Percentiles rank a stretch among this genome's conserved stretches.
Conservation (phyloP, 257 asterid genomes). For the Ilex asprella region DNA sequence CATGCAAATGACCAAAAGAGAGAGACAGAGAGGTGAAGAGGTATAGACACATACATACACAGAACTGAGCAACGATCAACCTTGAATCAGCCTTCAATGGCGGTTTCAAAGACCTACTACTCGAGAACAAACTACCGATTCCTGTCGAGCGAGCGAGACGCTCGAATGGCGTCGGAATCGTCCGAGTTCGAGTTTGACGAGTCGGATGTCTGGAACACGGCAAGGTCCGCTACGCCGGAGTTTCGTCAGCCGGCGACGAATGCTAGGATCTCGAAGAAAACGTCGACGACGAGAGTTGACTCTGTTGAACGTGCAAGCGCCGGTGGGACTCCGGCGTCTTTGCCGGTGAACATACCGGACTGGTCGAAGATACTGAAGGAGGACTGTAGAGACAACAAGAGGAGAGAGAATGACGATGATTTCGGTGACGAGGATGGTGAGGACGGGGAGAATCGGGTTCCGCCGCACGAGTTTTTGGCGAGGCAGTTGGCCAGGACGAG, state of each 20-base stretch:
- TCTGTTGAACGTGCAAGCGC: constrained; percentile 3
- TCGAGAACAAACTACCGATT: constrained; percentile 51
- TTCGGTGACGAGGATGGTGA: constrained; percentile 31
- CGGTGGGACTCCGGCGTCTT: constrained; percentile 41
- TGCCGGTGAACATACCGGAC: constrained; percentile 95
- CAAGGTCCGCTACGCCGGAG: constrained; percentile 56
- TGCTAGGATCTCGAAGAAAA: constrained; percentile 31
- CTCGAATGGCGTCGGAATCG: constrained; percentile 14
- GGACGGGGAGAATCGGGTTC: constrained; percentile 49
- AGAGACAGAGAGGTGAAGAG: constrained; percentile 1
- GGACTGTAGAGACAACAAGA: constrained; percentile 55
- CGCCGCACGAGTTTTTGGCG: constrained; percentile 79
- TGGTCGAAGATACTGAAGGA: constrained; percentile 93
- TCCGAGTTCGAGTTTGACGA: constrained; percentile 74
- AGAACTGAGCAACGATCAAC: too few relatives aligned
- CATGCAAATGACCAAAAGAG: constrained; percentile 3
- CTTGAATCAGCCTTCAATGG: constrained; percentile 31
- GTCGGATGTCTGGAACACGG: constrained; percentile 68
- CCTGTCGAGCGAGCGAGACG: constrained; percentile 35
- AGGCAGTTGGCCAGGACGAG: constrained; percentile 46
- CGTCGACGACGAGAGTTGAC: constrained; percentile 17
- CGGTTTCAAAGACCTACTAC: constrained; percentile 61
- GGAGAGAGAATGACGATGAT: constrained; percentile 30
- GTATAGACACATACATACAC: neutral
- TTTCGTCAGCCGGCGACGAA: constrained; percentile 25